A percentile compares a stretch with the other conserved stretches of the same genome.
Conservation (phyloP, 441 rosid species). For the Populus tomentosa region DNA sequence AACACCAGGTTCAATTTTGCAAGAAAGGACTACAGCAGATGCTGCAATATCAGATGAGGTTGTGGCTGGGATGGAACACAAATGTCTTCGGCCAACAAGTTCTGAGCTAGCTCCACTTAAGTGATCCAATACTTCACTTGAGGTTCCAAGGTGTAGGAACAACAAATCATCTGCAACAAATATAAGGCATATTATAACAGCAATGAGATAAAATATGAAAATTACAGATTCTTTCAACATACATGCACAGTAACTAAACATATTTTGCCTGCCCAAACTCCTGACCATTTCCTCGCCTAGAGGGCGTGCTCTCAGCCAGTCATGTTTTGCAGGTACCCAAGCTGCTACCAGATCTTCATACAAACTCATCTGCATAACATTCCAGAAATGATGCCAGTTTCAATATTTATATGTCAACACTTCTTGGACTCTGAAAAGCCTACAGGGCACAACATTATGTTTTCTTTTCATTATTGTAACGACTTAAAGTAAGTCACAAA, state of each 20-base stretch:
- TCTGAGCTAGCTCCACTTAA: slow-evolving; percentile 72
- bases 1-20: slow-evolving; percentile 83
- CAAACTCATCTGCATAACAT: slow-evolving; percentile 73
- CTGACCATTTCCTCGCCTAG: slow-evolving; percentile 63
- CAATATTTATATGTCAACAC: not conserved
- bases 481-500: not conserved
- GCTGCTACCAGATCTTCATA: slow-evolving; percentile 97
- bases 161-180: slow-evolving; percentile 64
- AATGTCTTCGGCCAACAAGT: slow-evolving; percentile 87
- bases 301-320: slow-evolving; percentile 68
- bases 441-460: no score
- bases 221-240: slow-evolving; percentile 32
- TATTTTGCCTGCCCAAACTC: slow-evolving; percentile 63
- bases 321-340: slow-evolving; percentile 96
- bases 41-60: slow-evolving; percentile 85
- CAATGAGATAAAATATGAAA: slow-evolving; percentile 8
- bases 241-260: slow-evolving; percentile 87
- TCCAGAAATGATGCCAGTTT: slow-evolving; percentile 4
- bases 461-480: no score
- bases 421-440: not conserved
- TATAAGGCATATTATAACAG: slow-evolving; percentile 13
- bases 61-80: slow-evolving; percentile 91
- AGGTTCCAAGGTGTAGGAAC: slow-evolving; percentile 95
- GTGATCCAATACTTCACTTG: slow-evolving; percentile 93
- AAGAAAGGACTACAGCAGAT: slow-evolving; percentile 81